Base-by-base conservation (phyloP, 176 grass and related monocot genomes). In the Guadua angustifolia region DNA sequence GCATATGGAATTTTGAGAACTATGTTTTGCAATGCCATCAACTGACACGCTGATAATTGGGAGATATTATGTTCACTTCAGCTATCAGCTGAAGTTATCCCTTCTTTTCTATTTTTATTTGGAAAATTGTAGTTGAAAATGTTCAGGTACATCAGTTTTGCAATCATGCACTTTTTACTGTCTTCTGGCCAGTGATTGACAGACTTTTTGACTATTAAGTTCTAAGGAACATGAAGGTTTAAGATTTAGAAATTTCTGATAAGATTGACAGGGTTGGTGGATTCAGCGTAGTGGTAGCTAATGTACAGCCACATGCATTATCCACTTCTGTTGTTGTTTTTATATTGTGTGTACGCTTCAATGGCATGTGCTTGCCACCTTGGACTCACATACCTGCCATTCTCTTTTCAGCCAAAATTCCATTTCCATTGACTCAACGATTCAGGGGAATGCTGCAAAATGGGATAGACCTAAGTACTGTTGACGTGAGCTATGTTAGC, bases 401-500 rank as follows among this genome's bases (percentile, higher is more conserved):
- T 64, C 43, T 84, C 44, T 75, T 87, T 80, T 77, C 91, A 99
- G 97, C 93, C 7, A 99, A 99, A 85, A 89, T 99, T 71, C 91
- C 97, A 22, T 99, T 99, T 65, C 97, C 97, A 52, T 84, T 99
- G 84, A 99, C 97, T 63, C 97, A 91, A 63, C 83, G 97, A 79
- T 99, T 99, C 64, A 93, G 93, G 84, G 87, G 89, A 85, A 99
- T 99, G 97, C 84, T 95, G 77, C 97, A 99, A 84, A 99, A 99
- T 76, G 97, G 97, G 56, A 99, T 99, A 79, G 97, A 99, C 84
- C 77, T 99, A 38, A 99, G 93, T 33, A 99, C 97, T 82, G 93
- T 99, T 73, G 97, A 99, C 55, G 97, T 99, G 78, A 99, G 97
- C 84, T 99, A 99, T 64, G 97, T 99, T 78, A 99, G 97, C 86